Percentiles rank a stretch among this genome's conserved stretches.
Evolutionary conservation across 139 green algal species (phyloP).

Genomic region (Chlamydomonas asymmetrica): DNA sequence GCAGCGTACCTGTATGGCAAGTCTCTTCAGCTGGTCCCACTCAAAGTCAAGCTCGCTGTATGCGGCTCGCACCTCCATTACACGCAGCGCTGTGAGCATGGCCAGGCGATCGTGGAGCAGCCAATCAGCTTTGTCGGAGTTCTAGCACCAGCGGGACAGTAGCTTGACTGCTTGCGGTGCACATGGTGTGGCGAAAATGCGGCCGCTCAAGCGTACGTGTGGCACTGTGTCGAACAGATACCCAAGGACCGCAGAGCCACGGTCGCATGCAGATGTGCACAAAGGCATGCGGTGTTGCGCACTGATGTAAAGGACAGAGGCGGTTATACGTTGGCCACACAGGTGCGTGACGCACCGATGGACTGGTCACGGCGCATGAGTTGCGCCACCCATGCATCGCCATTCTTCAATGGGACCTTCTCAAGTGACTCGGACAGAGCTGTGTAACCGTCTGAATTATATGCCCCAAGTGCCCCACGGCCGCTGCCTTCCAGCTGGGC

Average conservation of each 20-base stretch:
- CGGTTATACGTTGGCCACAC: background rate
- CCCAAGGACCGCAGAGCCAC: too few species aligned
- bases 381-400: slow-evolving; percentile 22
- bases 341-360: too few species aligned
- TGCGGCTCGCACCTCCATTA: slow-evolving; percentile 76
- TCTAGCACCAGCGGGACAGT: too few species aligned
- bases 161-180: too few species aligned
- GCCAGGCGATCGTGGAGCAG: too few species aligned
- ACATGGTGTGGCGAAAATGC: too few species aligned
- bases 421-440: slow-evolving; percentile 23
- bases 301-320: slow-evolving; percentile 1
- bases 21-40: slow-evolving; percentile 56
- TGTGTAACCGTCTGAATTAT: slow-evolving; percentile 42
- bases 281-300: background rate
- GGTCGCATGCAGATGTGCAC: background rate
- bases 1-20: slow-evolving; percentile 17
- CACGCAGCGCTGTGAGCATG: slow-evolving; percentile 56
- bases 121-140: too few species aligned
- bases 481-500: slow-evolving; percentile 71
- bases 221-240: too few species aligned
- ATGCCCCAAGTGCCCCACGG: slow-evolving; percentile 49
- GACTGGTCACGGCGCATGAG: slow-evolving; percentile 18
- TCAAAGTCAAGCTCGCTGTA: slow-evolving; percentile 81
- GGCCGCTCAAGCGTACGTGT: too few species aligned
- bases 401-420: slow-evolving; percentile 14